phyloP scores from a whole-genome alignment of 2,329 filamentous ascomycete genomes.

The Talaromyces amestolkiae region DNA sequence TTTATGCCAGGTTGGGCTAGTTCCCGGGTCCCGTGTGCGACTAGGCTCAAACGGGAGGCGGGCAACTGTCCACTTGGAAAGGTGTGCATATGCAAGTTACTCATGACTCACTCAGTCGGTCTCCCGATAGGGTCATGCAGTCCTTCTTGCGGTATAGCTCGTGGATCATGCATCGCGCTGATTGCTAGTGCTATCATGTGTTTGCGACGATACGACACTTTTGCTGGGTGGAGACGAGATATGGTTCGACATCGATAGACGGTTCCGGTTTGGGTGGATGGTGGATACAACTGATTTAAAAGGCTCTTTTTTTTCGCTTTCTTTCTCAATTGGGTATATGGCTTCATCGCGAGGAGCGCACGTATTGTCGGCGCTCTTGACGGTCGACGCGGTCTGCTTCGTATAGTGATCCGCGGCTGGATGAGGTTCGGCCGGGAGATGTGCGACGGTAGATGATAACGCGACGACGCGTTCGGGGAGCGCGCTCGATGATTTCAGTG shows the following conservation, averaged over 20 bases:
- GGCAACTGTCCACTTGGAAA: neutral
- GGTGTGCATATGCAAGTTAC: neutral
- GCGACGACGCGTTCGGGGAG: conserved; percentile 30
- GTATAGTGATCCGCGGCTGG: conserved; percentile 38
- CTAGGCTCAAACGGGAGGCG: conserved; percentile 2
- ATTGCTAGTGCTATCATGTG: neutral
- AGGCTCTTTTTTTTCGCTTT: neutral
- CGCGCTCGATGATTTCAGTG: conserved; percentile 31
- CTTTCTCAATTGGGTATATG: conserved; percentile 19
- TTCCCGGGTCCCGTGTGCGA: neutral
- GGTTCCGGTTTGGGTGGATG: neutral
- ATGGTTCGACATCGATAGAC: neutral
- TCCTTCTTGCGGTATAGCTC: neutral
- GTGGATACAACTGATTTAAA: neutral
- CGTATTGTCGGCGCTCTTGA: conserved; percentile 31
- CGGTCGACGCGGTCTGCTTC: conserved; percentile 35
- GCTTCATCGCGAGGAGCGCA: conserved; percentile 31
- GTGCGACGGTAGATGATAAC: conserved; percentile 37
- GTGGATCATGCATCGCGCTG: neutral
- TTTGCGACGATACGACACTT: neutral
- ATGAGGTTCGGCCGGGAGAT: conserved; percentile 23
- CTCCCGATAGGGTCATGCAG: neutral
- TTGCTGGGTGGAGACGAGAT: neutral
- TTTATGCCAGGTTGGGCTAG: neutral
- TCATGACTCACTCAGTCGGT: conserved; percentile 4